These are phyloP conservation scores for Pythium rhizo-oryzae DNA, from an alignment of 352 stramenopile genomes.

Conservation along the genomic window DNA sequence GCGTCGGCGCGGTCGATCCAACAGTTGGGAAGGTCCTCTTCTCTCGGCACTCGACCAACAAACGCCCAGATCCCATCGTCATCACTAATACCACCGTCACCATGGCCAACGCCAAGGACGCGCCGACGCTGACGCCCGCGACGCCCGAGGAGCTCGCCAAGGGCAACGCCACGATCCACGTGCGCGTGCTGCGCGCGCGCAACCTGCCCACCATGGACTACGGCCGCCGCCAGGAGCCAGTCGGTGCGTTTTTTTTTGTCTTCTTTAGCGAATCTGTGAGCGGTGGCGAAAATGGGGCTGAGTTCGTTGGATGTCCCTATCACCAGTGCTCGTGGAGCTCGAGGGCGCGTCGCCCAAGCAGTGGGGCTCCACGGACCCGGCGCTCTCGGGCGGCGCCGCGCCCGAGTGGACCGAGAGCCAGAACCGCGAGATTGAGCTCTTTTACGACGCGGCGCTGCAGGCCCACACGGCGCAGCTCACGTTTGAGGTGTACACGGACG, in stretches of 20 bases:
- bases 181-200: constrained; percentile 60
- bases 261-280: constrained; percentile 1
- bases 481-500: constrained; percentile 74
- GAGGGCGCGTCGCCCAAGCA: constrained; percentile 64
- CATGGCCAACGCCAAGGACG: constrained; percentile 19
- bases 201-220: constrained; percentile 81
- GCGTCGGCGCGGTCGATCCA: not conserved
- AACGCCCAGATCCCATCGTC: not conserved
- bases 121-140: constrained; percentile 14
- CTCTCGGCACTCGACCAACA: constrained; percentile 5
- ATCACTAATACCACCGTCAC: constrained; percentile 4
- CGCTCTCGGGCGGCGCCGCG: constrained; percentile 56
- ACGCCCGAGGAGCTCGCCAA: constrained; percentile 21
- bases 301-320: not conserved
- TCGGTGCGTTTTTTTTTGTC: constrained; percentile 44
- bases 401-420: constrained; percentile 67
- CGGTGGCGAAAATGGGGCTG: constrained; percentile 1
- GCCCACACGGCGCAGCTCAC: constrained; percentile 55
- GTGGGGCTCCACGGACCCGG: constrained; percentile 67
- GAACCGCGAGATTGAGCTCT: constrained; percentile 86
- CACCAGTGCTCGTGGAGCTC: constrained; percentile 67
- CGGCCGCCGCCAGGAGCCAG: constrained; percentile 78
- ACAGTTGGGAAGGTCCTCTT: constrained; percentile 18
- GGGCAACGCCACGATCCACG: constrained; percentile 73
- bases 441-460: constrained; percentile 61